phyloP scores from a whole-genome alignment of 177 flowering plant species.

The Vitis hybrid region DNA sequence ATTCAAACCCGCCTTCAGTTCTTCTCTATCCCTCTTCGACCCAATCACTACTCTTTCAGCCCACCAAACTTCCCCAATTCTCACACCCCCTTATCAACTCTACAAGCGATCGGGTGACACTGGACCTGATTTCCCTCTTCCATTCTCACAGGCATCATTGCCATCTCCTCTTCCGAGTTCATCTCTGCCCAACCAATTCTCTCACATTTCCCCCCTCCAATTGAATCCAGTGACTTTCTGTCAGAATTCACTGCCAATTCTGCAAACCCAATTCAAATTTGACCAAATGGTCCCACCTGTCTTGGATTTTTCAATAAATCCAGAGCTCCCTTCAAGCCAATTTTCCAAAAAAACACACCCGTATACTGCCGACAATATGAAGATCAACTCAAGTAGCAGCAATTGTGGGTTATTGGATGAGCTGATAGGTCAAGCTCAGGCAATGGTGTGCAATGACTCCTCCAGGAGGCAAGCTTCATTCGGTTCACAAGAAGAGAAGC shows the following conservation, averaged over 20 bases:
- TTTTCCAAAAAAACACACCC: neutral
- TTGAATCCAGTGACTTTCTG: conserved; percentile 11
- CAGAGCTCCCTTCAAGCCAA: conserved; percentile 60
- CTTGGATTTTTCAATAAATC: conserved; percentile 15
- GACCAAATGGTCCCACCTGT: conserved; percentile 4
- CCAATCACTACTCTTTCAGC: neutral
- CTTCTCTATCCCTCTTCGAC: conserved; percentile 9
- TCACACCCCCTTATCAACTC: conserved; percentile 6
- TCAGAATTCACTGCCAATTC: conserved; percentile 3
- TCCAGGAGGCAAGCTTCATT: conserved; percentile 5
- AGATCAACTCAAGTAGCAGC: neutral
- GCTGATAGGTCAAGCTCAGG: conserved; percentile 45
- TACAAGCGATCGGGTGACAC: conserved; percentile 14
- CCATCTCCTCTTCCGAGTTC: conserved; percentile 6
- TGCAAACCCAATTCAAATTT: conserved; percentile 13
- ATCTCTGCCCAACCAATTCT: conserved; percentile 9
- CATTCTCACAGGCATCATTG: conserved; percentile 8
- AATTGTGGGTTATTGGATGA: conserved; percentile 57
- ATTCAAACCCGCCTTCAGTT: conserved; percentile 9
- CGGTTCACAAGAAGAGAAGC: conserved; percentile 14
- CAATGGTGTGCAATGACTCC: conserved; percentile 14
- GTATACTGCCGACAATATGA: neutral
- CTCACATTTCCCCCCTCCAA: conserved; percentile 2
- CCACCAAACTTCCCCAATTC: neutral
- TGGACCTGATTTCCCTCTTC: conserved; percentile 13